Percentiles rank a stretch among this genome's conserved stretches.
phyloP scores from a whole-genome alignment of 164 flowering plant species.

The Umbellularia californica region DNA sequence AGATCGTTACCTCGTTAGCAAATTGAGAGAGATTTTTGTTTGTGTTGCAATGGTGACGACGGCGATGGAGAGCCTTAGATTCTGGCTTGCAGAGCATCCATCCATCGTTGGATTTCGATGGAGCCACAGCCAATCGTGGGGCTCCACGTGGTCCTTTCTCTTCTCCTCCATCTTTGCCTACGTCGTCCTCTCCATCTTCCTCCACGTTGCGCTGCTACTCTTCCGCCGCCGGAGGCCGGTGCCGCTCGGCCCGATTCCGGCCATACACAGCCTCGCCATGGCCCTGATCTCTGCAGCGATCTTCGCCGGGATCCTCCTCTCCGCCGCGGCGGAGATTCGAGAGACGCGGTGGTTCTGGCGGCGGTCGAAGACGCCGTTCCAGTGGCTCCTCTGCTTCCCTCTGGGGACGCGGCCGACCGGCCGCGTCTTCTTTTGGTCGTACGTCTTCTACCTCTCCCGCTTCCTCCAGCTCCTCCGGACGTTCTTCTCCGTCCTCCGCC shows the following conservation, averaged over 20 bases:
- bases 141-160: conserved; percentile 85
- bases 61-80: conserved; percentile 18
- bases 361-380: conserved; percentile 57
- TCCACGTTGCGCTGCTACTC: conserved; percentile 34
- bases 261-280: conserved; percentile 58
- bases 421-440: conserved; percentile 91
- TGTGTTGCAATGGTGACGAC: not conserved
- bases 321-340: conserved; percentile 73
- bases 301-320: conserved; percentile 57
- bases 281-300: conserved; percentile 50
- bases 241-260: conserved; percentile 68
- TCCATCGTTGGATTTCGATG: conserved; percentile 62
- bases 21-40: not conserved
- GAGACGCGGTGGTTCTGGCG: conserved; percentile 85
- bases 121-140: conserved; percentile 61
- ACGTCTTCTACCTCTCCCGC: conserved; percentile 64
- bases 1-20: not conserved
- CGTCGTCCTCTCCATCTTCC: conserved; percentile 34
- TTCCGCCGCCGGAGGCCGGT: conserved; percentile 34
- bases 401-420: conserved; percentile 83
- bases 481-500: conserved; percentile 44
- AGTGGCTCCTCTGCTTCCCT: conserved; percentile 90
- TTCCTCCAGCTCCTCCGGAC: conserved; percentile 61
- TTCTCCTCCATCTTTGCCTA: conserved; percentile 50
- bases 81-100: conserved; percentile 78